These are phyloP conservation scores for Barbatosphaeria neglecta DNA, from an alignment of 495 filamentous ascomycete genomes.

Conservation along the genomic window DNA sequence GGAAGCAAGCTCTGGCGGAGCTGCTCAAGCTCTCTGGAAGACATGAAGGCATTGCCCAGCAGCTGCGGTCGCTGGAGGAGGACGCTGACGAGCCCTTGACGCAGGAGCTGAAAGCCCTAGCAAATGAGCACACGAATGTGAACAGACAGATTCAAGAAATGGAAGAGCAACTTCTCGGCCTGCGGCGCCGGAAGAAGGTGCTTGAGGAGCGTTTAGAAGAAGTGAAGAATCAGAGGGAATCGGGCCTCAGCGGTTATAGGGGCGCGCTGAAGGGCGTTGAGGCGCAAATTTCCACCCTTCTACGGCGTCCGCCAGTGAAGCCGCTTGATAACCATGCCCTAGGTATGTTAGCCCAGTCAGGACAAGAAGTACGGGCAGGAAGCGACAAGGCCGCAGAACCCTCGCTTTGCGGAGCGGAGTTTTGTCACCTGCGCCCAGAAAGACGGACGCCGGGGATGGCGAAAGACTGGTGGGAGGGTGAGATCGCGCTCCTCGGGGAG, in stretches of 20 bases:
- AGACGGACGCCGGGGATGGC: background rate
- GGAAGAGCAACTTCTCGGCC: slow-evolving; percentile 49
- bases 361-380: background rate
- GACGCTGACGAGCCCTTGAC: slow-evolving; percentile 21
- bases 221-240: slow-evolving; percentile 46
- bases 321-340: slow-evolving; percentile 30
- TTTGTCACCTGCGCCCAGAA: background rate
- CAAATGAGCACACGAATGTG: slow-evolving; percentile 40
- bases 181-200: slow-evolving; percentile 52
- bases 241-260: slow-evolving; percentile 38
- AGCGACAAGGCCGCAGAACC: background rate
- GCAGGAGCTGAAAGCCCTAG: slow-evolving; percentile 26
- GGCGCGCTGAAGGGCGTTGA: slow-evolving; percentile 57
- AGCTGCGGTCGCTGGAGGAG: slow-evolving; percentile 41
- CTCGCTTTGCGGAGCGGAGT: background rate
- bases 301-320: slow-evolving; percentile 40
- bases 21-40: slow-evolving; percentile 31
- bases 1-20: slow-evolving; percentile 27
- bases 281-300: slow-evolving; percentile 69
- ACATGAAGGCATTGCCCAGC: slow-evolving; percentile 37
- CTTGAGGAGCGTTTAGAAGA: slow-evolving; percentile 50
- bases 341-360: background rate
- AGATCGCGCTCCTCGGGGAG: slow-evolving; percentile 34
- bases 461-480: slow-evolving; percentile 2
- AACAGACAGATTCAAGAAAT: slow-evolving; percentile 48